These are phyloP conservation scores for Quercus berberidifolia DNA, from an alignment of 306 rosid genomes.

Conservation along the genomic window DNA sequence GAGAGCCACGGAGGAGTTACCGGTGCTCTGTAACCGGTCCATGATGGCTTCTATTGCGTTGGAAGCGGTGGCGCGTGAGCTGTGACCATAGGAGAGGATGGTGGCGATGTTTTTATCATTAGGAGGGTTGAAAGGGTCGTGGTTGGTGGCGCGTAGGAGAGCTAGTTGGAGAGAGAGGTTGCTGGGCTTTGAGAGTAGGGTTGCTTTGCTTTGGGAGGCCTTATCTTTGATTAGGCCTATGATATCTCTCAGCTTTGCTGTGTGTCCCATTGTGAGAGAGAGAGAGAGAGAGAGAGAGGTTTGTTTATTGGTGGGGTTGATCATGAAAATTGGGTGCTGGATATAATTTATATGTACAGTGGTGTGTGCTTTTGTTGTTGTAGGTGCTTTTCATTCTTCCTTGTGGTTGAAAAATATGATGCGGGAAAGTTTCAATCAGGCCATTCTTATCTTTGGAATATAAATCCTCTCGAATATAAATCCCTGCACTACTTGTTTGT, in stretches of 20 bases:
- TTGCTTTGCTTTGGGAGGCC: slow-evolving; percentile 82
- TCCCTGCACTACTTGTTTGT: no score
- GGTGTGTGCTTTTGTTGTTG: no score
- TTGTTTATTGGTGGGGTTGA: background rate
- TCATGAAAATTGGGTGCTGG: background rate
- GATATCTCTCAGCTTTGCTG: slow-evolving; percentile 36
- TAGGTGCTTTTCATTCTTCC: no score
- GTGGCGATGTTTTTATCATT: slow-evolving; percentile 40
- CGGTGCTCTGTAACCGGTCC: slow-evolving; percentile 78
- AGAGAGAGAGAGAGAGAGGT: background rate
- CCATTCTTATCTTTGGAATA: no score
- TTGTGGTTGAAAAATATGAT: no score
- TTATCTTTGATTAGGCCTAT: slow-evolving; percentile 78
- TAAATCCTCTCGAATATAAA: no score
- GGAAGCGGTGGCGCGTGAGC: slow-evolving; percentile 82
- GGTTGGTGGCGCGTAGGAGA: slow-evolving; percentile 80
- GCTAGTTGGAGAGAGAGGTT: slow-evolving; percentile 42
- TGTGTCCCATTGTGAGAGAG: slow-evolving; percentile 25
- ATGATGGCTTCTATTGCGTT: slow-evolving; percentile 58
- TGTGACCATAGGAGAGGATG: slow-evolving; percentile 58
- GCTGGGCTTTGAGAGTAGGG: slow-evolving; percentile 43
- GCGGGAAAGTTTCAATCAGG: no score
- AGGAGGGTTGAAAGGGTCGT: slow-evolving; percentile 61
- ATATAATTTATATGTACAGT: no score
- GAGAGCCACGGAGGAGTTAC: slow-evolving; percentile 80